Conservation (phyloP, 2,329 filamentous ascomycete species). For the Botryotinia narcissicola region DNA sequence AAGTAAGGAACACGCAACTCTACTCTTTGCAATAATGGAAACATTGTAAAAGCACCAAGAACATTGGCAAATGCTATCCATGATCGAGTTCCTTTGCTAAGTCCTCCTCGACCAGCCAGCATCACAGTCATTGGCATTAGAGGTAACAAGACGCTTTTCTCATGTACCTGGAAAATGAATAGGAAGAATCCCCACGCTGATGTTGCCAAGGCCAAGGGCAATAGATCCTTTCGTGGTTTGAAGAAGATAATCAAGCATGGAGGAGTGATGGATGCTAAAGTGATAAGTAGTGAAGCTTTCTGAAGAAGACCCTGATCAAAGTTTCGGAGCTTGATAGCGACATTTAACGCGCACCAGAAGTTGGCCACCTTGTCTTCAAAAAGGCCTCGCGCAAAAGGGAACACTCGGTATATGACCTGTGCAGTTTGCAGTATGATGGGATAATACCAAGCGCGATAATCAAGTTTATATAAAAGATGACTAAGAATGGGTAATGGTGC, state of each 20-base stretch:
- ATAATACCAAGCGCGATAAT: conserved; percentile 68
- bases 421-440: conserved; percentile 73
- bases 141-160: conserved; percentile 93
- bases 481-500: conserved; percentile 61
- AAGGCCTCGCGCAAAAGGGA: conserved; percentile 90
- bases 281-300: conserved; percentile 69
- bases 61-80: conserved; percentile 98
- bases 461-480: conserved; percentile 56
- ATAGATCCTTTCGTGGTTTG: conserved; percentile 70
- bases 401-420: conserved; percentile 87
- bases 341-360: conserved; percentile 92
- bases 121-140: conserved; percentile 91
- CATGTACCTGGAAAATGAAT: conserved; percentile 96
- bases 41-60: conserved; percentile 89
- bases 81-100: conserved; percentile 72
- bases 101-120: conserved; percentile 72
- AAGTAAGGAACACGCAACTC: conserved; percentile 81
- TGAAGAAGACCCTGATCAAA: conserved; percentile 73
- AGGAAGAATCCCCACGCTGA: conserved; percentile 97
- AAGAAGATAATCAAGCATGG: conserved; percentile 78
- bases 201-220: conserved; percentile 77
- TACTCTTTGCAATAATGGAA: conserved; percentile 82
- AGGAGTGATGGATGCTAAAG: conserved; percentile 71
- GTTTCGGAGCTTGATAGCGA: conserved; percentile 78
- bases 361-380: conserved; percentile 99